Evolutionary conservation across 116 monocot genomes (phyloP), one percentile per base, ranked within the genome.

Genomic region (Thalassia testudinum): DNA sequence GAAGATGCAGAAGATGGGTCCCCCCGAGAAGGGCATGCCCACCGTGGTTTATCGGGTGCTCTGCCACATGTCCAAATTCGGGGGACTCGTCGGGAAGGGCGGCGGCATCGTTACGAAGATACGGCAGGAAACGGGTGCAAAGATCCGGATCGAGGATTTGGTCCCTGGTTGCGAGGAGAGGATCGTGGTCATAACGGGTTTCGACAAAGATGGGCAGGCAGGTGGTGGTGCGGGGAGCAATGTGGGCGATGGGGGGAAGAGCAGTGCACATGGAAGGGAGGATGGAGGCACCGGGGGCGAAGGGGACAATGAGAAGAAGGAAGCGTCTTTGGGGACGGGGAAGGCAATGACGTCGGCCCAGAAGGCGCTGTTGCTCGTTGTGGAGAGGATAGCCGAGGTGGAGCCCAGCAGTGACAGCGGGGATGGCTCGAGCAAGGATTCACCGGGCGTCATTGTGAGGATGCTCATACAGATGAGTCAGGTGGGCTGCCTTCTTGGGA

Each of bases 81-180:
- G 88, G 25, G 75, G 78, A 51, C 45, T 88, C 13, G 83, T 95
- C 65, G 95, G 88, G 12, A 88, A 85, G 76, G 95, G 88, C 37
- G 95, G 88, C 24, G 57, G 76, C 20, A 72, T 88, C 59, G 65
- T 95, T 26, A 62, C 76, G 42, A 95, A 73, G 54, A 95, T 95
- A 60, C 76, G 84, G 13, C 56, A 84, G 29, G 84, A 88, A 27
- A 85, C 88, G 26, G 79, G 88, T 59, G 79, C 85, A 18, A 87
- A 72, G 56, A 70, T 95, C 29, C 80, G 54, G 47, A 76, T 95
- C 27, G 87, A 95, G 53, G 88, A 85, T 19, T 52, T 45, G 44
- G 57, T 85, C 12, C 38, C 71, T 30, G 88, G 95, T 26, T 95
- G 85, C 49, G 76, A 85, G 20, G 88, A 88, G 45, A 75, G 85